Evolutionary conservation across 2,329 filamentous ascomycete genomes (phyloP).

Genomic region (Myriosclerotinia duriaeana): DNA sequence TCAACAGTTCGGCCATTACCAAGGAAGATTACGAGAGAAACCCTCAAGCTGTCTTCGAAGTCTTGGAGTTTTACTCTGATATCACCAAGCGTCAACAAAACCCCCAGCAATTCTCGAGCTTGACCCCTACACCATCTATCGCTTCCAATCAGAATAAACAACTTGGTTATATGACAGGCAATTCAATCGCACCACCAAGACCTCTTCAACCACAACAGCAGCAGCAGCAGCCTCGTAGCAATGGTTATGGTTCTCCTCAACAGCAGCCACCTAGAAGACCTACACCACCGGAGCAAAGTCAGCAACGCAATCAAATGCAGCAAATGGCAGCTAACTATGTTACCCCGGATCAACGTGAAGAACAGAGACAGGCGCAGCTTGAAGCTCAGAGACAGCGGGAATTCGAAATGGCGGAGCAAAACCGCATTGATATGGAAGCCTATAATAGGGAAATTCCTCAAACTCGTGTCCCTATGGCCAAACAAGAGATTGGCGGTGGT

Average conservation of each 20-base stretch:
- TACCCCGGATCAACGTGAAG: constrained; percentile 49
- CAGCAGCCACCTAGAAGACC: constrained; percentile 43
- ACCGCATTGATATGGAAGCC: constrained; percentile 74
- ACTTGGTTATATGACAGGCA: constrained; percentile 54
- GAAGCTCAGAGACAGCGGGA: constrained; percentile 57
- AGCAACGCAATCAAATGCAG: constrained; percentile 60
- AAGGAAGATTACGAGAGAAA: constrained; percentile 99
- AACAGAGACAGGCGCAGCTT: constrained; percentile 61
- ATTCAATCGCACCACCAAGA: constrained; percentile 66
- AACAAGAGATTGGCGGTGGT: constrained; percentile 85
- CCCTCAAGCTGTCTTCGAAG: constrained; percentile 79
- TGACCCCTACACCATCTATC: constrained; percentile 64
- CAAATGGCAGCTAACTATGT: constrained; percentile 56
- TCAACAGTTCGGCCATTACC: constrained; percentile 95
- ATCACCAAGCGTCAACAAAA: constrained; percentile 75
- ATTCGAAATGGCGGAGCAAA: constrained; percentile 62
- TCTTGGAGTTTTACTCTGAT: constrained; percentile 82
- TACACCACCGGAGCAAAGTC: constrained; percentile 48
- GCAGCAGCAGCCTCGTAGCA: constrained; percentile 40
- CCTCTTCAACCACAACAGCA: constrained; percentile 55
- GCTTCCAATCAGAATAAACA: constrained; percentile 60
- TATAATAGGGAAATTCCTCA: constrained; percentile 90
- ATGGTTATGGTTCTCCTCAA: constrained; percentile 42
- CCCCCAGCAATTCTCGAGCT: constrained; percentile 64
- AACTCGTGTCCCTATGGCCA: constrained; percentile 73